Percentiles rank a stretch among this genome's conserved stretches.
Evolutionary conservation across 768 basidiomycete species (phyloP).

Genomic region (Ephemerocybe angulata): DNA sequence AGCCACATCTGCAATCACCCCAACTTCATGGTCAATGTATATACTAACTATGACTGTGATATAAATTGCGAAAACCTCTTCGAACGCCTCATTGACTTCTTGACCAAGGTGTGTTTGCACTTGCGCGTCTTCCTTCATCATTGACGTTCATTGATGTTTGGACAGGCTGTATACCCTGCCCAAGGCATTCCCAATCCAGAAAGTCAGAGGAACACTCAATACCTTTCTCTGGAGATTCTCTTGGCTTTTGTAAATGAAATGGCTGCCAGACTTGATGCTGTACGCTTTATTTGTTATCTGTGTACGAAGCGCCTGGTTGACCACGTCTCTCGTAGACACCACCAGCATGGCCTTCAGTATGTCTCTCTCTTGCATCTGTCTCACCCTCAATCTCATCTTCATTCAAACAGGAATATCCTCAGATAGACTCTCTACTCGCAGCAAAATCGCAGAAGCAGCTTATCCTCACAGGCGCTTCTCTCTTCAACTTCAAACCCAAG

Average conservation of each 20-base stretch:
- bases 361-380: slow-evolving; percentile 2
- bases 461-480: slow-evolving; percentile 74
- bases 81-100: slow-evolving; percentile 82
- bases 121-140: neutral
- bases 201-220: slow-evolving; percentile 72
- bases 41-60: slow-evolving; percentile 96
- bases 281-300: slow-evolving; percentile 17
- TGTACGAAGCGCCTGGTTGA: neutral
- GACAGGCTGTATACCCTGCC: slow-evolving; percentile 75
- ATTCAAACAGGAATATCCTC: slow-evolving; percentile 47
- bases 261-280: slow-evolving; percentile 57
- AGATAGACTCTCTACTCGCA: slow-evolving; percentile 54
- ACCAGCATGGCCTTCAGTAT: neutral
- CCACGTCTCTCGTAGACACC: neutral
- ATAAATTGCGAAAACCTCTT: slow-evolving; percentile 96
- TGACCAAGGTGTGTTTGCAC: slow-evolving; percentile 68
- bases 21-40: slow-evolving; percentile 94
- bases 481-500: slow-evolving; percentile 94
- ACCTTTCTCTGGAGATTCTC: slow-evolving; percentile 83
- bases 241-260: slow-evolving; percentile 86
- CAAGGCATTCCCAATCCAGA: slow-evolving; percentile 57
- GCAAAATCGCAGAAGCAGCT: slow-evolving; percentile 85
- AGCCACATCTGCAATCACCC: slow-evolving; percentile 76
- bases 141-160: neutral
- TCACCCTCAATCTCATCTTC: neutral